A percentile compares a stretch with the other conserved stretches of the same genome.
These are phyloP conservation scores for Ascochyta fabae DNA, from an alignment of 2,329 filamentous ascomycete genomes.

Conservation along the genomic window DNA sequence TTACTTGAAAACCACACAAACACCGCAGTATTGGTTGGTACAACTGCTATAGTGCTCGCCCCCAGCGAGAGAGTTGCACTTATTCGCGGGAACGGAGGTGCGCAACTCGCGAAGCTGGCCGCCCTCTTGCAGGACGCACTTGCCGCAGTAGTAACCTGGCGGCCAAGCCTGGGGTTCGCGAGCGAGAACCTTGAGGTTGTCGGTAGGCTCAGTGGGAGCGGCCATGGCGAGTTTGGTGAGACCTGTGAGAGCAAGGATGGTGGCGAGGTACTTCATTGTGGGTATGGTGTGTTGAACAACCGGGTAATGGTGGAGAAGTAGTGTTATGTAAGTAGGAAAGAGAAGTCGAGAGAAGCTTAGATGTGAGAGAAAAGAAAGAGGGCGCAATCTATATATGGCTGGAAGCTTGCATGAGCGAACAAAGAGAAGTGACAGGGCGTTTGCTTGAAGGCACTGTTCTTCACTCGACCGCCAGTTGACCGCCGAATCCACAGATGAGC, in stretches of 20 bases:
- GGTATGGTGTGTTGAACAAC: too few species aligned
- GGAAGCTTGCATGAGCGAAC: too few species aligned
- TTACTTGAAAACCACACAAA: slow-evolving; percentile 11
- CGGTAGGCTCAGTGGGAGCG: neutral
- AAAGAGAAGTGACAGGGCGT: too few species aligned
- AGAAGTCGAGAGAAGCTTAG: too few species aligned
- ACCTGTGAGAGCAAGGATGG: neutral
- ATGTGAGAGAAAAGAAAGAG: too few species aligned
- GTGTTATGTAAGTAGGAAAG: too few species aligned
- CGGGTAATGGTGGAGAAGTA: too few species aligned
- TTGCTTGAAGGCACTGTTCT: neutral
- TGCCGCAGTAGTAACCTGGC: slow-evolving; percentile 1
- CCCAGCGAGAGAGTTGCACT: slow-evolving; percentile 1
- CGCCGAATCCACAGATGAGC: neutral
- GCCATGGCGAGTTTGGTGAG: neutral
- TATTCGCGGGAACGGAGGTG: slow-evolving; percentile 1
- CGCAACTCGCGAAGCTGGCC: slow-evolving; percentile 2
- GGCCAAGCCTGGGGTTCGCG: neutral
- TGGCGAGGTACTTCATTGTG: neutral
- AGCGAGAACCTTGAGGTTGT: neutral
- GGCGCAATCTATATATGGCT: too few species aligned
- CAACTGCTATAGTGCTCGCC: neutral
- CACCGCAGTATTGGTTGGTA: slow-evolving; percentile 10
- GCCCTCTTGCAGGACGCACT: neutral
- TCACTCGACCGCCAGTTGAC: neutral